Percentiles rank a stretch among this genome's conserved stretches.
Evolutionary conservation across 2,329 filamentous ascomycete species (phyloP).

Genomic region (Coniochaeta hoffmannii): DNA sequence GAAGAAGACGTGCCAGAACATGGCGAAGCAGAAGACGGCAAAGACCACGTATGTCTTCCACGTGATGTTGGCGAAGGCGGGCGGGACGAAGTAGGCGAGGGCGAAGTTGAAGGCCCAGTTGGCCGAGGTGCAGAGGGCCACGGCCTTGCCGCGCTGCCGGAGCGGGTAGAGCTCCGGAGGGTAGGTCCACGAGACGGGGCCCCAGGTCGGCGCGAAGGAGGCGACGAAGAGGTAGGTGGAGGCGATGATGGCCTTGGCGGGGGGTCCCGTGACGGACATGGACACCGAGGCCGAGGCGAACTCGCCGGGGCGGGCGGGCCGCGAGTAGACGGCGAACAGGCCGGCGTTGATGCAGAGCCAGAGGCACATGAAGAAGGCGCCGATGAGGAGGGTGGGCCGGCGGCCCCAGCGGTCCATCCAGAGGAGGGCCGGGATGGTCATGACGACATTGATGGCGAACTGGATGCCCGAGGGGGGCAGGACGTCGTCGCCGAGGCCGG

Average conservation of each 20-base stretch:
- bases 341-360: conserved; percentile 39
- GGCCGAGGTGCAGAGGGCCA: conserved; percentile 23
- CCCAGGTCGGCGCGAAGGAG: conserved; percentile 37
- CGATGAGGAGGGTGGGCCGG: conserved; percentile 57
- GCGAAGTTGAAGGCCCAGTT: conserved; percentile 35
- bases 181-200: conserved; percentile 35
- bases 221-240: conserved; percentile 60
- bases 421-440: conserved; percentile 69
- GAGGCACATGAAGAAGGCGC: conserved; percentile 55
- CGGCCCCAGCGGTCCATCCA: conserved; percentile 73
- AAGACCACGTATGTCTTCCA: conserved; percentile 29
- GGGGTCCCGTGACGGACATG: conserved; percentile 36
- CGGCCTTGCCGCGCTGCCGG: conserved; percentile 28
- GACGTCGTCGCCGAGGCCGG: conserved; percentile 52
- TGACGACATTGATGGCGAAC: conserved; percentile 72
- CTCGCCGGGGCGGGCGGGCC: conserved; percentile 20
- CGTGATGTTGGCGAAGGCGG: conserved; percentile 27
- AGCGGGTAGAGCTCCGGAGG: conserved; percentile 39
- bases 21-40: conserved; percentile 24
- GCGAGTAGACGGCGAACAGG: conserved; percentile 35
- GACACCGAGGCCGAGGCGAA: conserved; percentile 34
- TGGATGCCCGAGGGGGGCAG: conserved; percentile 63
- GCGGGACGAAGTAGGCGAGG: conserved; percentile 28
- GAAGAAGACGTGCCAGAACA: conserved; percentile 25
- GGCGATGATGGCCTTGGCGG: conserved; percentile 53